These are phyloP conservation scores for Calonectria leucothoes DNA, from an alignment of 2,329 filamentous ascomycete genomes.

Conservation along the genomic window DNA sequence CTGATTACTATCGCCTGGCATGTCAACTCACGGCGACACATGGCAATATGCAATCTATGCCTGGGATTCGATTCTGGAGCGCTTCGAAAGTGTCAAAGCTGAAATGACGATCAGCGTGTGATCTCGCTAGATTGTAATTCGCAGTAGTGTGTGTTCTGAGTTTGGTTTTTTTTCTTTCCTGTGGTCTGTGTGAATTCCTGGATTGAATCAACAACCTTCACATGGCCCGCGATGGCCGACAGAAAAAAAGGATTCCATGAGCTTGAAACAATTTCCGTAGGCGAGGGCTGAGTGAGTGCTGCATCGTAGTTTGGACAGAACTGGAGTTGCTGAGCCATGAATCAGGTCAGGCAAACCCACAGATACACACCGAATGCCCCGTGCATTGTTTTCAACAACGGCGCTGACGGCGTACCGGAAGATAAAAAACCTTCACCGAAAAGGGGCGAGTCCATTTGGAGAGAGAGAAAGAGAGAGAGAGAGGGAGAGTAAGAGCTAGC, in stretches of 20 bases:
- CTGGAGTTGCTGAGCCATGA: not conserved
- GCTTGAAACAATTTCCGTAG: not conserved
- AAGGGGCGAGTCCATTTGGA: not conserved
- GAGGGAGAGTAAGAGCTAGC: no score
- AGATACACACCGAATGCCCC: not conserved
- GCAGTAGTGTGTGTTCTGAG: not conserved
- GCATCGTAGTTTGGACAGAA: not conserved
- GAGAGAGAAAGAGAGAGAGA: no score
- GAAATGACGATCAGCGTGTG: not conserved
- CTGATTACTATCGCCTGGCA: not conserved
- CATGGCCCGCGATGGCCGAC: not conserved
- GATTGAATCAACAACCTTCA: not conserved
- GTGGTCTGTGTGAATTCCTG: not conserved
- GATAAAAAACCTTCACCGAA: not conserved
- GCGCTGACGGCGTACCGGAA: not conserved
- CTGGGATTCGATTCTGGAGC: not conserved
- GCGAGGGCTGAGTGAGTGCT: not conserved
- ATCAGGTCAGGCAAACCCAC: not conserved
- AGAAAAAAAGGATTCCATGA: not conserved
- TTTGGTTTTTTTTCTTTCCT: no score
- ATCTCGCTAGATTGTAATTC: not conserved
- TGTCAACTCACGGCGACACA: not conserved
- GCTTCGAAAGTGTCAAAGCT: not conserved
- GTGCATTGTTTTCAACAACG: not conserved
- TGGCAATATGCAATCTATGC: not conserved